Base-by-base conservation (phyloP, 768 basidiomycete species). In the Trametes villosa region DNA sequence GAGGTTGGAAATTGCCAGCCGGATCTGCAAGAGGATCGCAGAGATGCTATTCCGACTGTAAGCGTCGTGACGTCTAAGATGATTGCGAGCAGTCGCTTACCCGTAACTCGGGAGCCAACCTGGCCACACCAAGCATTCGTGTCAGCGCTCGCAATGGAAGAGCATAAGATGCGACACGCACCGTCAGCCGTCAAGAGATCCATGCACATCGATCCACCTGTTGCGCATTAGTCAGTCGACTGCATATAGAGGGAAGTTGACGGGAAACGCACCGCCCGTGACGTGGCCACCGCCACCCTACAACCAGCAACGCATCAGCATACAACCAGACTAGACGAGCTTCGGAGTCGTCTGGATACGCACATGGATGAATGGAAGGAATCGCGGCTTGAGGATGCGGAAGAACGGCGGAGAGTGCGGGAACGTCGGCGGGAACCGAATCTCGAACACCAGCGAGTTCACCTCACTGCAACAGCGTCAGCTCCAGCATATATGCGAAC, bases 321-420 rank as follows among this genome's bases (percentile, higher is more conserved):
- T 15, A 38, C 3, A 20, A 9, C 22, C 13, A 26, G n/a, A n/a
- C n/a, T n/a, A n/a, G n/a, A n/a, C n/a, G n/a, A n/a, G n/a, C n/a
- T n/a, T n/a, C n/a, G n/a, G n/a, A n/a, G n/a, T n/a, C n/a, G n/a
- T n/a, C n/a, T 9, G 4, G n/a, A 12, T 27, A 38, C 59, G 24
- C 31, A 75, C 71, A 45, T 85, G 79, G 36, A 82, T 80, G 68
- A 91, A 91, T 0, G 87, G 86, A 34, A 88, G 69, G 73, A 91
- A 88, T 26, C 89, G 81, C 0, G 90, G 90, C 26, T 85, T 86
- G 24, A 92, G 79, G 31, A 91, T 85, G 57, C 89, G 82, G 74
- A 91, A 89, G 76, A 88, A 91, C 0, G 91, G 90, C 1, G 89
- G 91, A 9, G 83, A 78, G 65, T 85, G 80, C 0, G 89, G 89